Base-by-base conservation (phyloP, 768 basidiomycete genomes). In the Mycena chlorophos region DNA sequence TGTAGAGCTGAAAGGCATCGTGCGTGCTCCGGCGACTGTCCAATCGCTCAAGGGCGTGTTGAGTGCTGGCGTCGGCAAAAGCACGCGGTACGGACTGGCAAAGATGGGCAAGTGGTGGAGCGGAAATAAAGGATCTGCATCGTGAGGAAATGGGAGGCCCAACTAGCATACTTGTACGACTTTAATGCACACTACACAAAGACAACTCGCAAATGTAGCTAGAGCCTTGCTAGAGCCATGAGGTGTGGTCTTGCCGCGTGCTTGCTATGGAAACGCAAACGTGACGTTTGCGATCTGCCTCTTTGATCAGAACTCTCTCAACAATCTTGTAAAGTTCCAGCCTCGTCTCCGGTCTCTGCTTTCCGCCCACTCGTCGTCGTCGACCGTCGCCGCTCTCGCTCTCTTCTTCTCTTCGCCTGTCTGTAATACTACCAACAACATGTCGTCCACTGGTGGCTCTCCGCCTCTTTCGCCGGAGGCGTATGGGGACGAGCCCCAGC, bases 31-130 rank as follows among this genome's bases (percentile, higher is more conserved):
- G 4, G 91, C 94, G 14, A 84, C 90, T 1, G 75, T 90, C 8
- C 94, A 98, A 74, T 79, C 88, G 4, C 61, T 91, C 55, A 98
- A 97, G 72, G 94, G 94, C 25, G 66, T 98, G 46, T 81, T 89
- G 19, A 93, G 87, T 54, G 89, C 91, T 8, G 94, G 94, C 3
- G 59, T 89, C 10, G 76, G 79, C 46, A 94, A 94, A 79, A 91
- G 90, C 66, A 54, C 86, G 4, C 82, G 81, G 39, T 98, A 98
- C 64, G 75, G 82, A 42, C 61, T 78, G 23, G 83, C 86, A 43
- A 98, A 98, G 75, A 74, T 95, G 19, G 71, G 80, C 31, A 98
- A 98, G 72, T 97, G 93, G 89, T 89, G 89, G 83, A 64, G 63
- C 43, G 75, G 79, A 16, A 30, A 31, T n/a, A 25, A 49, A 19